Percentiles rank a stretch among this genome's conserved stretches.
These are phyloP conservation scores for Alternaria atra DNA, from an alignment of 2,329 filamentous ascomycete genomes.

Conservation along the genomic window DNA sequence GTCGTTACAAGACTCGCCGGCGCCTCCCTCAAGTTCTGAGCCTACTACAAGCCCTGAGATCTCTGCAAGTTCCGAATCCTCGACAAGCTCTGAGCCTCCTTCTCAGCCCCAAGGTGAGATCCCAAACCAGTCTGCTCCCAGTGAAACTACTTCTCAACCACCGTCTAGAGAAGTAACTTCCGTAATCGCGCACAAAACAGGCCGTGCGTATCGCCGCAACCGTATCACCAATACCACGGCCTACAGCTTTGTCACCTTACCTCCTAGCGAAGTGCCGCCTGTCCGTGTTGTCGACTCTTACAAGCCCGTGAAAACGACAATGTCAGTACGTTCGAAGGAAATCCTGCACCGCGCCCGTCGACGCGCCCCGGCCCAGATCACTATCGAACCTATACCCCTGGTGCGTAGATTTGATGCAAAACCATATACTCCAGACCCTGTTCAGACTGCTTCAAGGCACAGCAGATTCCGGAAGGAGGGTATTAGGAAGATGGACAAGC, in stretches of 20 bases:
- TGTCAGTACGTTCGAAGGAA: slow-evolving; percentile 2
- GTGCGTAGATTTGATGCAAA: slow-evolving; percentile 11
- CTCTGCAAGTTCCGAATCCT: background rate
- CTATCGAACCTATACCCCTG: background rate
- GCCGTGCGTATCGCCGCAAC: background rate
- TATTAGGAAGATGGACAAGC: slow-evolving; percentile 4
- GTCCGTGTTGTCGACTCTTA: slow-evolving; percentile 1
- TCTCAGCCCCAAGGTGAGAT: slow-evolving; percentile 5
- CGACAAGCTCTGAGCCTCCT: slow-evolving; percentile 1
- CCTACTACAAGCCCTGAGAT: background rate
- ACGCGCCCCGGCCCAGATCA: background rate
- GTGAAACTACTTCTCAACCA: slow-evolving; percentile 6
- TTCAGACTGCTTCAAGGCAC: slow-evolving; percentile 2
- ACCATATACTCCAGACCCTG: slow-evolving; percentile 8
- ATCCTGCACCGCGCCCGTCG: slow-evolving; percentile 8
- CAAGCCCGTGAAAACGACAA: slow-evolving; percentile 5
- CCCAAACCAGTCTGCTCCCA: background rate
- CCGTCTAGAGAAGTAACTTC: slow-evolving; percentile 5
- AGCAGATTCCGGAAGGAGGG: slow-evolving; percentile 16
- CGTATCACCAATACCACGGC: background rate
- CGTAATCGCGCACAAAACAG: background rate
- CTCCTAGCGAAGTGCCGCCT: background rate
- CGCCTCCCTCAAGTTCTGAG: background rate
- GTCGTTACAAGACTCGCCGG: background rate
- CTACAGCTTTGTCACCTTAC: slow-evolving; percentile 10